These are phyloP conservation scores for Fonsecaea monophora DNA, from an alignment of 2,329 filamentous ascomycete species.

Conservation along the genomic window DNA sequence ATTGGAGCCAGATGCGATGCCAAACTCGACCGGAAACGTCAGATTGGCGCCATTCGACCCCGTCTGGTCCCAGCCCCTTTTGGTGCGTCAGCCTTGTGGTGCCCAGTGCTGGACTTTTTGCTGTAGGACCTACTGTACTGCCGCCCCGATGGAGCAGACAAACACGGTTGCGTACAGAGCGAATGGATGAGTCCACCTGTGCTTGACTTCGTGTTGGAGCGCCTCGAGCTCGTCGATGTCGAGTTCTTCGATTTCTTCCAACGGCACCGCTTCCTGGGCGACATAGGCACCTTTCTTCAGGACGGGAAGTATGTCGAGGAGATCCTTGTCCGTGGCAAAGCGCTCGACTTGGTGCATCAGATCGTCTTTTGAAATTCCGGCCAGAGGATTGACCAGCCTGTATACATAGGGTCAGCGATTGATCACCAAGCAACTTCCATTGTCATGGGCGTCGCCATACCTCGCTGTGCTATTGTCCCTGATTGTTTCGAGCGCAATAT, in stretches of 20 bases:
- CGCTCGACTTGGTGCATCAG: slow-evolving; percentile 45
- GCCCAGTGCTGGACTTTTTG: slow-evolving; percentile 57
- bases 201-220: slow-evolving; percentile 45
- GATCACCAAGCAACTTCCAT: not conserved
- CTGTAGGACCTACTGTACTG: slow-evolving; percentile 58
- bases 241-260: slow-evolving; percentile 43
- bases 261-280: slow-evolving; percentile 45
- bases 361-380: slow-evolving; percentile 34
- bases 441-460: not conserved
- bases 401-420: not conserved
- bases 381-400: slow-evolving; percentile 40
- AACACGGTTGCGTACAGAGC: slow-evolving; percentile 49
- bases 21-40: slow-evolving; percentile 48
- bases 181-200: slow-evolving; percentile 49
- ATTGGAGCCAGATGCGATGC: slow-evolving; percentile 40
- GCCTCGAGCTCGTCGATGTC: slow-evolving; percentile 45
- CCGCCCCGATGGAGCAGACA: slow-evolving; percentile 52
- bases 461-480: not conserved
- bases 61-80: slow-evolving; percentile 54
- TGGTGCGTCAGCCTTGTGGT: slow-evolving; percentile 37
- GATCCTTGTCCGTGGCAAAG: slow-evolving; percentile 40
- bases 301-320: slow-evolving; percentile 20
- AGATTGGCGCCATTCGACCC: slow-evolving; percentile 56
- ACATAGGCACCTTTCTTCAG: slow-evolving; percentile 39
- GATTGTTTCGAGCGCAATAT: not conserved